Base-by-base conservation (phyloP, 2,329 filamentous ascomycete genomes). In the Penicillium oxalicum region DNA sequence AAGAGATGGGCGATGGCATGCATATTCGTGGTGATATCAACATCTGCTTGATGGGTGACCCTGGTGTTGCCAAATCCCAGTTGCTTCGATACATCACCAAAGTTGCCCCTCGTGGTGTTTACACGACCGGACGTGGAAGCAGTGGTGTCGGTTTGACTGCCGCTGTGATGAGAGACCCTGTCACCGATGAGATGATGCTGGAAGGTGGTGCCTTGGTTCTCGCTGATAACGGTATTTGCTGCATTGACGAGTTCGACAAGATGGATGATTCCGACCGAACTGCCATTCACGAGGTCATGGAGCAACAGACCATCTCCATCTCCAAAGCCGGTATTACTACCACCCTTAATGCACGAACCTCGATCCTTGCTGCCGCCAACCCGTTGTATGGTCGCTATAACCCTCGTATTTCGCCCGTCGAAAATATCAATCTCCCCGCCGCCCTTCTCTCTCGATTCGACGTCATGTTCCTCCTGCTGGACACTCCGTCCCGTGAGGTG, bases 341-440 rank as follows among this genome's bases (percentile, higher is more conserved):
- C 1, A 95, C 91, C 0, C 81, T 98, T 50, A 98, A 98, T 67
- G 93, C 93, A 24, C 86, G 93, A 53, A 97, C 93, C 18, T 95
- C 90, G 0, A 95, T 98, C 63, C 81, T 98, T 12, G 91, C 93
- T 13, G 93, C 93, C 18, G 93, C 93, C 58, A 98, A 98, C 74
- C 93, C 93, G 49, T 81, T 98, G 37, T 98, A 98, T 64, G 93
- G 93, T 55, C 88, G 93, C 54, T 98, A 98, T 77, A 98, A 98
- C 74, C 93, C 93, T 48, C 88, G 90, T 55, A 87, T 98, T 61
- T 96, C 91, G 0, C 93, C 93, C 0, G 91, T 98, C 26, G 93
- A 98, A 70, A 98, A 98, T 71, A 98, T 98, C 73, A 98, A 98
- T 71, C 83, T 98, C 36, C 93, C 93, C n/a, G 93, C 93, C 13